Base-by-base conservation (phyloP, 768 basidiomycete species). In the Russula sp. region DNA sequence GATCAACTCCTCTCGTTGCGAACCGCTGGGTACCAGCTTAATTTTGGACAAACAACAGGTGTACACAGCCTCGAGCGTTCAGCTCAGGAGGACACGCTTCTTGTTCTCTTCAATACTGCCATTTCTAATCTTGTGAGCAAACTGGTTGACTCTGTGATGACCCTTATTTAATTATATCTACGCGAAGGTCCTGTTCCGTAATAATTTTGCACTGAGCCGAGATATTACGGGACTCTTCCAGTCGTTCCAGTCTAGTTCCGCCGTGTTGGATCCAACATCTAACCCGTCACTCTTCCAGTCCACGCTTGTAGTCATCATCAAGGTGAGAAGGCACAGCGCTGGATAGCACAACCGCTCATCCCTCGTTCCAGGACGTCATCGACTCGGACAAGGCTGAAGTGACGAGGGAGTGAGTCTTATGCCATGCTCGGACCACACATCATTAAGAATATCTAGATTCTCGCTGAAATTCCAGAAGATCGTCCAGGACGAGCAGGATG, bases 51-150 rank as follows among this genome's bases (percentile, higher is more conserved):
- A 38, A 42, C 59, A 16, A 29, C 59, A 76, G 84, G 84, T 51
- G 83, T 86, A 1, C 83, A 86, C 65, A 83, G 82, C 52, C 83
- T 86, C 29, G 84, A 86, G 67, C 75, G 84, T 0, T 84, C 83
- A 0, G 78, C 81, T 11, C 83, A 86, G 69, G 84, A 85, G 66
- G 84, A 86, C 48, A 83, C 80, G 0, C 72, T 86, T 4, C 76
- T 86, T 3, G 84, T 86, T 2, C 71, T 86, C 5, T 86, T 86
- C 70, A 86, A 85, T 65, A 81, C 83, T 1, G 85, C 84, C 0
- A 77, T 86, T 7, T 86, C 85, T 1, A 86, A 86, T 65, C 68
- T 85, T 63, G 84, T 83, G 45, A 55, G 62, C 16, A 7, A 11
- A 25, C 13, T 8, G 5, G 39, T 3, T 22, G 38, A 11, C 32